Evolutionary conservation across 1,284 basidiomycete genomes (phyloP), one percentile per base, ranked within the genome.

Genomic region (Tremellales sp.): DNA sequence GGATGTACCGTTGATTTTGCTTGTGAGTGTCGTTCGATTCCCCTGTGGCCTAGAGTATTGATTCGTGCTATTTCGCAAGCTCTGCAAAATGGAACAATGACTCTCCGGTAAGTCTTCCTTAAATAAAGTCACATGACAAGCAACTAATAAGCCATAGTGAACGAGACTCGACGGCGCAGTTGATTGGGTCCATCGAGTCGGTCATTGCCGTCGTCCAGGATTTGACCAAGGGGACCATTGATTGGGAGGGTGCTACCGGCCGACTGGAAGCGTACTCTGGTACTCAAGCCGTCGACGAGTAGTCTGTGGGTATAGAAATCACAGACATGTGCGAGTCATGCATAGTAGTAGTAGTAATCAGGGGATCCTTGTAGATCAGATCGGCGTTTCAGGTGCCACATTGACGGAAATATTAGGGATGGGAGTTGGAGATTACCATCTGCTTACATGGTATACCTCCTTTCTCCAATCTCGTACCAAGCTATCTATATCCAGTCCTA

Each of bases 1-100:
- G 94, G 94, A 45, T 79, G 93, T 58, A 98, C 95, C 5, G 80
- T 98, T 53, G 94, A 98, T 75, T 98, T 98, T 77, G 94, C 93
- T 22, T 93, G 91, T 89, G 71, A 74, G 86, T 83, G 19, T 32
- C n/a, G 13, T 35, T 24, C 40, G 22, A 12, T 29, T 45, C 21
- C 10, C n/a, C 29, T 41, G 29, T 29, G n/a, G 32, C 37, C 40
- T 33, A 31, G 24, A 38, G n/a, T 35, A 22, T 18, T 36, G 28
- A 31, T 16, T 37, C 24, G 37, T 41, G 19, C 31, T 14, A 12
- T 24, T 25, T 49, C 53, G 46, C 8, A 53, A 90, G 87, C 88
- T 47, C 75, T 89, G 45, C 81, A 86, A 73, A 91, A 93, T 65
- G 76, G 82, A 52, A 94, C 90, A 38, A 85, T 93, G 79, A 95